Evolutionary conservation across 306 rosid species (phyloP), one percentile per base, ranked within the genome.

Genomic region (Sicyos baderoa): DNA sequence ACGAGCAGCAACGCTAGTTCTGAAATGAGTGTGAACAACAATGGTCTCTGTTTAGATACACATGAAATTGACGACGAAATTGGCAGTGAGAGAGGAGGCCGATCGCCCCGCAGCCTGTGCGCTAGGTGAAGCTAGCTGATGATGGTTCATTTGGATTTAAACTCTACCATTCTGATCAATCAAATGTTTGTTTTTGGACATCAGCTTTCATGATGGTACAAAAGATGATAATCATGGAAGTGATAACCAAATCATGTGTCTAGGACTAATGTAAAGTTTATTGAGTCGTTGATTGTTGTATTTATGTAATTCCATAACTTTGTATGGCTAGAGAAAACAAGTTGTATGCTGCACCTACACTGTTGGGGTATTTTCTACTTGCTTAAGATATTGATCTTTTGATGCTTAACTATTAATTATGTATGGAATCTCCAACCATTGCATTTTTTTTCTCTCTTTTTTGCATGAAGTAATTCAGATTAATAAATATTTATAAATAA

Each of bases 1-100:
- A 89, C 96, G 2, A 91, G 97, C 83, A 91, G 97, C 68, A 91
- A 91, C 54, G 97, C 95, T 64, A 89, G 97, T 75, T 91, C 97
- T 15, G 97, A 91, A 35, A 74, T 89, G 74, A 91, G 97, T 52
- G 96, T 89, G 37, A 91, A 91, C 91, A 90, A 91, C 74, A 91
- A 87, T 80, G 94, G 97, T 32, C 53, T 82, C 71, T 89, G 90
- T 81, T 77, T 89, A 68, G 96, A 91, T 68, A 73, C 79, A 78
- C 84, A 84, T 32, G 91, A 87, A 74, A 73, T 84, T 74, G 42
- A 35, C 2, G 42, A 35, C 42, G 42, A 35, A 35, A 35, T 35
- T 6, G 42, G 42, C 42, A 35, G 42, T 35, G 42, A 35, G 42
- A 35, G 42, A 35, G 42, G 42, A 35, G 42, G 77, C 37, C 87